Base-by-base conservation (phyloP, 2,329 filamentous ascomycete species). In the Colletotrichum gigasporum region DNA sequence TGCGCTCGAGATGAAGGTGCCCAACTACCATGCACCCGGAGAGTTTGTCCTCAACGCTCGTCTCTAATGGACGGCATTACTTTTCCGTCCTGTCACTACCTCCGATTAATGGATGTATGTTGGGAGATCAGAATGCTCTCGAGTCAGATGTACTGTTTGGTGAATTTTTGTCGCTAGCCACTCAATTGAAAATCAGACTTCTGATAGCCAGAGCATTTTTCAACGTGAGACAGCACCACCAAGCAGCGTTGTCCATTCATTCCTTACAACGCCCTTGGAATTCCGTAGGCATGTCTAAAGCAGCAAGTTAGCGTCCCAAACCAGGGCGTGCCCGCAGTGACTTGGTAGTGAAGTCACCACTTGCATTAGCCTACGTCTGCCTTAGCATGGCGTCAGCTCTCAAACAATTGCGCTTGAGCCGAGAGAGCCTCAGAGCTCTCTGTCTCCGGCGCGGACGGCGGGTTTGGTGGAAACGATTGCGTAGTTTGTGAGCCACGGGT, bases 1-100 rank as follows among this genome's bases (percentile, higher is more conserved):
- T 28, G 91, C 89, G 9, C 80, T 95, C 66, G 89, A 93, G 41
- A 95, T 95, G 92, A 91, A 88, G 78, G 90, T 90, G 3, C 88
- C 88, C 1, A 82, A 80, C 9, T 90, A 90, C 72, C 77, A 89
- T 65, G 87, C 84, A 0, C 87, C 84, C 0, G 83, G 83, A 5
- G 84, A 86, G 69, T 52, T 76, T 7, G 68, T 70, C 4, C 72
- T 83, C 18, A 68, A 72, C 2, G 76, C 71, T 66, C 81, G 82
- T 48, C 71, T 84, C 35, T 84, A 73, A 74, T 26, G 6, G 11
- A 20, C 14, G 48, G 42, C 48, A 44, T 24, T 28, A 9, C 16
- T 37, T 65, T 50, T 18, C 9, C 11, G 35, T 45, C 41, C 41
- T 55, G 56, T 30, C 35, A 8, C 9, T 32, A 35, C 57, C 61